A percentile compares a stretch with the other conserved stretches of the same genome.
These are phyloP conservation scores for Sporothrix pseudoabietina DNA, from an alignment of 2,329 filamentous ascomycete species.

Conservation along the genomic window DNA sequence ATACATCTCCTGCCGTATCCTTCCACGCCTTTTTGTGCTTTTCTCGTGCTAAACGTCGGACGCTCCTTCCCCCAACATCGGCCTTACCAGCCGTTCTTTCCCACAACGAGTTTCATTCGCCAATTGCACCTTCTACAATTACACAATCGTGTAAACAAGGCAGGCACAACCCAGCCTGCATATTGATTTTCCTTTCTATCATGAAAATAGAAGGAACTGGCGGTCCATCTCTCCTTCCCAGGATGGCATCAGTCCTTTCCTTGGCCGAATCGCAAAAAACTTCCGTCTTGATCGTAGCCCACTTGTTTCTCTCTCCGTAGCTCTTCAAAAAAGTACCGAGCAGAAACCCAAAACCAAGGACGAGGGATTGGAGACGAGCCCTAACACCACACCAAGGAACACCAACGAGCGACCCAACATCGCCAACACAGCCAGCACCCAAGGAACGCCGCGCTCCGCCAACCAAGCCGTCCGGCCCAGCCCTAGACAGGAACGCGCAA, in stretches of 20 bases:
- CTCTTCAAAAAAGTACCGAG: background rate
- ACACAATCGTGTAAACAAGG: constrained; percentile 6
- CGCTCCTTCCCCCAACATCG: background rate
- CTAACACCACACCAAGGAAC: background rate
- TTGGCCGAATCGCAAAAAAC: background rate
- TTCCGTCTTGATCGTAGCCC: background rate
- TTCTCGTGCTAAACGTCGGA: background rate
- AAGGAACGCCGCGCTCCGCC: constrained; percentile 10
- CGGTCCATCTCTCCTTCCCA: background rate
- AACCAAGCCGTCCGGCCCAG: background rate
- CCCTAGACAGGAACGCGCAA: constrained; percentile 5
- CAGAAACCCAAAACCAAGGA: background rate
- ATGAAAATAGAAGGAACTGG: background rate
- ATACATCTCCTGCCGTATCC: background rate
- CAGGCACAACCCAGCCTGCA: background rate
- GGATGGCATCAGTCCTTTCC: background rate
- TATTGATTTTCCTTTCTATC: background rate
- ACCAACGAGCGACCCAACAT: background rate
- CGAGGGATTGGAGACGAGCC: background rate
- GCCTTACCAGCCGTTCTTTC: constrained; percentile 1
- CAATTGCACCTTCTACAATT: constrained; percentile 12
- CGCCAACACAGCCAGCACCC: background rate
- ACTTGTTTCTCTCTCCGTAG: background rate
- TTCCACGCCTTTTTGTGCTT: background rate
- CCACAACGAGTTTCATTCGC: constrained; percentile 12